Base-by-base conservation (phyloP, 1,284 basidiomycete species). In the Trichosporon inkin region DNA sequence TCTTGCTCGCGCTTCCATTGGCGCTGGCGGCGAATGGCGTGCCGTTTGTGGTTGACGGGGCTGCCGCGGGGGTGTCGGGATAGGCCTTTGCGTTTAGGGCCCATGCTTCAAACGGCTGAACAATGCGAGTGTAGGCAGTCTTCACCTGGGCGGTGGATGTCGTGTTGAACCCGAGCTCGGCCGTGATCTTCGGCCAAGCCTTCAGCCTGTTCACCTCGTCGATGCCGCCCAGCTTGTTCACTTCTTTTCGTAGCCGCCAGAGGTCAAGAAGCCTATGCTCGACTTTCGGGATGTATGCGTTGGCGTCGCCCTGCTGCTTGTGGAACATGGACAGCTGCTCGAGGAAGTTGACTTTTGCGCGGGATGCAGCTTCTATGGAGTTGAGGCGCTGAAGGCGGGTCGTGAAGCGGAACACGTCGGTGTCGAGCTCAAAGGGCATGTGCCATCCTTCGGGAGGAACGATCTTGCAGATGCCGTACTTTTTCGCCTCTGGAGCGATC, bases 341-440 rank as follows among this genome's bases (percentile, higher is more conserved):
- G 67, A 96, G 80, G 79, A 97, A 99, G 81, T 97, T 98, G 75
- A 97, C 82, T 77, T 96, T 95, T 44, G 95, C 95, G 66, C 96
- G 84, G 56, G 93, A 94, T 55, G 93, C 91, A 14, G 96, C 96
- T 80, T 97, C 95, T 68, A 99, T 92, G 66, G 92, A 93, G 78
- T 98, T 98, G 71, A 99, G 84, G 60, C 89, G 86, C 80, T 98
- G 94, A 53, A 98, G 81, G 55, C 96, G 87, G 54, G 95, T 99
- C 78, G 90, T 92, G 81, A 99, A 99, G 60, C 76, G 74, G 69
- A 77, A 78, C 62, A 66, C 69, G 84, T 93, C 89, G 34, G 92
- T 92, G 75, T 98, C 88, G 47, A 94, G 89, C n/a, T 90, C 88
- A 77, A 97, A 99, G 14, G 94, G 92, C 85, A 97, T 95, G 68